Evolutionary conservation across 2,329 filamentous ascomycete species (phyloP).

Genomic region (Aspergillus pseudoterreus): DNA sequence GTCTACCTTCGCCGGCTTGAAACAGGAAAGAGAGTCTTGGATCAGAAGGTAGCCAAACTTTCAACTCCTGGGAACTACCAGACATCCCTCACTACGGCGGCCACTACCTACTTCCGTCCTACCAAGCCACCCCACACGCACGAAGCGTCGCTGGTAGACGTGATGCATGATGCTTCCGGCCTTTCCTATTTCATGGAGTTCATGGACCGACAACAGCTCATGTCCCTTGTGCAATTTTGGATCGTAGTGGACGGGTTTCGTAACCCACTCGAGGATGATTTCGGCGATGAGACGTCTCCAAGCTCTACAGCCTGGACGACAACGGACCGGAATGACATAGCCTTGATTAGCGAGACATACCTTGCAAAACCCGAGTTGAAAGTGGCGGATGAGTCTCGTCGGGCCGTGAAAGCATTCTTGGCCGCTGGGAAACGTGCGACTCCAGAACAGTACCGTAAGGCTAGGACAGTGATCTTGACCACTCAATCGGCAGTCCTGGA

Average conservation of each 20-base stretch:
- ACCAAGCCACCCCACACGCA: conserved; percentile 60
- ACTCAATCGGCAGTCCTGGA: conserved; percentile 81
- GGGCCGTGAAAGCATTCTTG: conserved; percentile 72
- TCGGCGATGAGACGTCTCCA: conserved; percentile 65
- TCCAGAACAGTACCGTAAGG: conserved; percentile 75
- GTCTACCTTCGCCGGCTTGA: conserved; percentile 86
- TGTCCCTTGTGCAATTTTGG: conserved; percentile 96
- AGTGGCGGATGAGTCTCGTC: conserved; percentile 65
- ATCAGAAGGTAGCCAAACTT: conserved; percentile 82
- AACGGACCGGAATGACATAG: conserved; percentile 80
- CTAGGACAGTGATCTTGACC: conserved; percentile 73
- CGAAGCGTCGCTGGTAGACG: conserved; percentile 72
- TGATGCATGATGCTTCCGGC: conserved; percentile 85
- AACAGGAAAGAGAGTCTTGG: conserved; percentile 82
- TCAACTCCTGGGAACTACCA: conserved; percentile 58
- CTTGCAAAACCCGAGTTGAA: conserved; percentile 77
- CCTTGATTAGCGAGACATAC: conserved; percentile 88
- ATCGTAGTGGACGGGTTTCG: conserved; percentile 95
- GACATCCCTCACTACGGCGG: conserved; percentile 30
- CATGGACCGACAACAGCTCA: conserved; percentile 86
- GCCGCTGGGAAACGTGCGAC: conserved; percentile 72
- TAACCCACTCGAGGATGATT: conserved; percentile 85
- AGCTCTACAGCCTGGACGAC: conserved; percentile 70
- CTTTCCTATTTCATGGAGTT: conserved; percentile 99
- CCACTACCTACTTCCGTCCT: conserved; percentile 28